phyloP scores from a whole-genome alignment of 495 filamentous ascomycete genomes.

The Penicillium tannophilum region DNA sequence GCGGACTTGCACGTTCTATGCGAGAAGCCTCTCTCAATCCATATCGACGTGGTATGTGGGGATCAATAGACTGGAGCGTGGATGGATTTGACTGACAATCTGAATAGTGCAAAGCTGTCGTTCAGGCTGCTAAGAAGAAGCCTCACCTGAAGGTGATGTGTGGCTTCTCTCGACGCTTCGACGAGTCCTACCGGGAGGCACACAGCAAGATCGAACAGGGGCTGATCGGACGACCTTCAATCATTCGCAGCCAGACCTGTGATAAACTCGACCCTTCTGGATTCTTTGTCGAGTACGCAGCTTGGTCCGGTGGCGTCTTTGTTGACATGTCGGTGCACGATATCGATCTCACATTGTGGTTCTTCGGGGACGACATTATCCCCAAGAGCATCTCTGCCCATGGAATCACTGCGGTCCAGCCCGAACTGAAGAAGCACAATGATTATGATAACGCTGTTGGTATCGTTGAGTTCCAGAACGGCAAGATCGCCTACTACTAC shows the following conservation, averaged over 20 bases:
- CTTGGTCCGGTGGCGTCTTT: conserved; percentile 62
- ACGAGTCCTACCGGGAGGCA: conserved; percentile 57
- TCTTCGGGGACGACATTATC: conserved; percentile 51
- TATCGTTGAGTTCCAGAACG: conserved; percentile 63
- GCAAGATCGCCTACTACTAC: conserved; percentile 64
- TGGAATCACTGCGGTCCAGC: conserved; percentile 63
- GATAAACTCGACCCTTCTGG: conserved; percentile 58
- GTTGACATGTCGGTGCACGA: conserved; percentile 62
- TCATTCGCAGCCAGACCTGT: conserved; percentile 60
- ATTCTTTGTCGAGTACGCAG: conserved; percentile 59
- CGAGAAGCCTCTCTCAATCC: conserved; percentile 52
- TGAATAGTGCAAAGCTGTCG: conserved; percentile 14
- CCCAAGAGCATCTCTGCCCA: conserved; percentile 54
- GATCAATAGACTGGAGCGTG: background rate
- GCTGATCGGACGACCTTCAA: conserved; percentile 50
- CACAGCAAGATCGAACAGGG: conserved; percentile 47
- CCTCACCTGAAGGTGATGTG: conserved; percentile 60
- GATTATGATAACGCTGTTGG: conserved; percentile 67
- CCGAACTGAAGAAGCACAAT: conserved; percentile 57
- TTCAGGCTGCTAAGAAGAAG: conserved; percentile 19
- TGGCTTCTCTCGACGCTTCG: conserved; percentile 61
- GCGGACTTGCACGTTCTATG: conserved; percentile 51
- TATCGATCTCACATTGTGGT: conserved; percentile 60
- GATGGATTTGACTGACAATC: background rate
- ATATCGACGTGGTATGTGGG: conserved; percentile 42